Percentiles rank a stretch among this genome's conserved stretches.
phyloP scores from a whole-genome alignment of 441 rosid genomes.

The Gossypium lobatum region DNA sequence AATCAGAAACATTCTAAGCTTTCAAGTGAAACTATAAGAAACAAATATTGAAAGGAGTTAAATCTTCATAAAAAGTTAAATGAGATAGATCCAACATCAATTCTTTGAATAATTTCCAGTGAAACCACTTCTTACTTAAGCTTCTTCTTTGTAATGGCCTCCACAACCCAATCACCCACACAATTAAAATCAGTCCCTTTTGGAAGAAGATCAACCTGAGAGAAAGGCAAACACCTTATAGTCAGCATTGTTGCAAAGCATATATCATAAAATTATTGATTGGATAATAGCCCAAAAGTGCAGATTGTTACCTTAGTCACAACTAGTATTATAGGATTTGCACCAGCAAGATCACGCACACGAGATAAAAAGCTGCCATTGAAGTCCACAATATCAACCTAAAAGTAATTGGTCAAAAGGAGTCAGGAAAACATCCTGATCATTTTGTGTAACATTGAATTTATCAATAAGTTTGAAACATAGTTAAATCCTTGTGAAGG shows the following conservation, averaged over 20 bases:
- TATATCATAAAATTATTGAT: neutral
- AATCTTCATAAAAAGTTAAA: neutral
- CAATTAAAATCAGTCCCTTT: slow-evolving; percentile 88
- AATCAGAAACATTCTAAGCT: slow-evolving; percentile 14
- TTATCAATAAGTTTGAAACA: neutral
- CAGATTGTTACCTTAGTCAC: slow-evolving; percentile 63
- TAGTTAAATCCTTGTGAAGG: neutral
- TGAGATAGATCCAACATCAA: neutral
- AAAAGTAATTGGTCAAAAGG: slow-evolving; percentile 14
- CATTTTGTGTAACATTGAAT: neutral
- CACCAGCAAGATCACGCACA: slow-evolving; percentile 86
- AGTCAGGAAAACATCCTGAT: neutral
- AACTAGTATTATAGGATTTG: slow-evolving; percentile 86
- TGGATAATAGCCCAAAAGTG: slow-evolving; percentile 8
- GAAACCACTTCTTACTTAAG: slow-evolving; percentile 60
- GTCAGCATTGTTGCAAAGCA: slow-evolving; percentile 1
- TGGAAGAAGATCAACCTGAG: slow-evolving; percentile 88
- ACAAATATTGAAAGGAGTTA: neutral
- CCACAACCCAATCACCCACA: slow-evolving; percentile 96
- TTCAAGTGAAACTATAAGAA: neutral
- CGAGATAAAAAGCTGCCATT: slow-evolving; percentile 90
- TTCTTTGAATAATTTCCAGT: neutral
- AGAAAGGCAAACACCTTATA: slow-evolving; percentile 10
- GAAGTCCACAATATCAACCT: slow-evolving; percentile 97
- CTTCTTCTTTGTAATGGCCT: slow-evolving; percentile 73